phyloP scores from a whole-genome alignment of 805 yeast species.

The Sugiyamaella smithiae region DNA sequence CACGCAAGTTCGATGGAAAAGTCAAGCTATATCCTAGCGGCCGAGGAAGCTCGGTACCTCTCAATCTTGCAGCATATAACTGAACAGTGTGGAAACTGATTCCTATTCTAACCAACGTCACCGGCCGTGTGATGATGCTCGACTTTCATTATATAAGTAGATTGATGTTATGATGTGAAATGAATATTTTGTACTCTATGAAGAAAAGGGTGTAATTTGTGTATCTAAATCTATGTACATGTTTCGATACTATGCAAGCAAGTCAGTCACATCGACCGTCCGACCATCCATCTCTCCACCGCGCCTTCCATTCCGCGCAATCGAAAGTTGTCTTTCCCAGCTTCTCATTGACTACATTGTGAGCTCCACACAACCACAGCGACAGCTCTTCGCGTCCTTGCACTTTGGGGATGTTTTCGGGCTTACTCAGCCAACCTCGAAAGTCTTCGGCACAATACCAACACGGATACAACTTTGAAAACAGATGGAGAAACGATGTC shows the following conservation, averaged over 20 bases:
- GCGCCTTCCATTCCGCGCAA: constrained; percentile 83
- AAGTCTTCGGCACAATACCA: constrained; percentile 91
- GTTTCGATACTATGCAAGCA: too few species aligned
- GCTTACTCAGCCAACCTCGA: constrained; percentile 50
- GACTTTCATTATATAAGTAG: too few species aligned
- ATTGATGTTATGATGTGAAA: too few species aligned
- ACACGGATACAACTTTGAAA: constrained; percentile 86
- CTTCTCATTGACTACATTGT: constrained; percentile 85
- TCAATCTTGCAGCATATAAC: constrained; percentile 45
- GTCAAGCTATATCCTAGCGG: constrained; percentile 92
- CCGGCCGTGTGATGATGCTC: too few species aligned
- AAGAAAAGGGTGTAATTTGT: too few species aligned
- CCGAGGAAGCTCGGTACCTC: constrained; percentile 87
- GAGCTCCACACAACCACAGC: constrained; percentile 91
- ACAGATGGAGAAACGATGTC: constrained; percentile 62
- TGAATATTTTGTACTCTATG: too few species aligned
- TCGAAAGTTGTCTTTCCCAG: constrained; percentile 84
- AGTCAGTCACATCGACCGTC: constrained; percentile 55
- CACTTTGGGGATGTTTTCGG: constrained; percentile 45
- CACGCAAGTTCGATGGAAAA: constrained; percentile 71
- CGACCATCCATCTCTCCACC: constrained; percentile 97
- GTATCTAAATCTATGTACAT: too few species aligned
- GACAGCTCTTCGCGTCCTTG: constrained; percentile 71
- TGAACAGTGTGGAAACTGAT: too few species aligned
- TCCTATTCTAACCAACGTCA: too few species aligned